Evolutionary conservation across 331 rosid species (phyloP).

Genomic region (Saraca asoca): DNA sequence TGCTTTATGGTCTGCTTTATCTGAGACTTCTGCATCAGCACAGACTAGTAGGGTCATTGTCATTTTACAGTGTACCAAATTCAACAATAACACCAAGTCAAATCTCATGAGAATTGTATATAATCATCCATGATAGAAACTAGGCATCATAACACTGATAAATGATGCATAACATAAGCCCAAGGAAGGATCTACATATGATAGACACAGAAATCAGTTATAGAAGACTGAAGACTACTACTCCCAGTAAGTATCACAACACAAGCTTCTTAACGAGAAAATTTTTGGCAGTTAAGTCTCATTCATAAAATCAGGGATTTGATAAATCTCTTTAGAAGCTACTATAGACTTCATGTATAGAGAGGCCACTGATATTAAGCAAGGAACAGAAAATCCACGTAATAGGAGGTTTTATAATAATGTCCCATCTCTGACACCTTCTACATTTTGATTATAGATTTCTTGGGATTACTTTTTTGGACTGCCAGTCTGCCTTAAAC

Average conservation of each 20-base stretch:
- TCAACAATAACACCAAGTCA: slow-evolving; percentile 29
- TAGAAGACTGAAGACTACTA: slow-evolving; percentile 5
- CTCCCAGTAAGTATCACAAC: slow-evolving; percentile 1
- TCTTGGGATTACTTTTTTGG: too few species aligned
- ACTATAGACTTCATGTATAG: slow-evolving; percentile 13
- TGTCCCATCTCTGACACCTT: too few species aligned
- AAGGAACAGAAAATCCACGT: not conserved
- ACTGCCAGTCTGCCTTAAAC: too few species aligned
- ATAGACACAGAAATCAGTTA: slow-evolving; percentile 20
- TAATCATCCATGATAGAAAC: slow-evolving; percentile 21
- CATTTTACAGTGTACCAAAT: slow-evolving; percentile 19
- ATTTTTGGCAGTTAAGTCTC: slow-evolving; percentile 4
- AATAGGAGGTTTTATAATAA: too few species aligned
- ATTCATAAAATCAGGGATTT: slow-evolving; percentile 26
- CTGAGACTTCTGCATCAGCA: slow-evolving; percentile 56
- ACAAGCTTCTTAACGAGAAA: slow-evolving; percentile 19
- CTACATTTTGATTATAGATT: too few species aligned
- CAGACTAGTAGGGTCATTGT: slow-evolving; percentile 33
- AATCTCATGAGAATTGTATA: slow-evolving; percentile 15
- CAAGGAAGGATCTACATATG: slow-evolving; percentile 2
- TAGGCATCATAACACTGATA: slow-evolving; percentile 1
- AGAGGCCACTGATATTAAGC: slow-evolving; percentile 11
- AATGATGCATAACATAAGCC: slow-evolving; percentile 2
- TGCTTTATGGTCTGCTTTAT: slow-evolving; percentile 46
- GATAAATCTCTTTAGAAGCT: slow-evolving; percentile 7